Evolutionary conservation across 208 protist species (phyloP).

Genomic region (Herpetomonas muscarum): DNA sequence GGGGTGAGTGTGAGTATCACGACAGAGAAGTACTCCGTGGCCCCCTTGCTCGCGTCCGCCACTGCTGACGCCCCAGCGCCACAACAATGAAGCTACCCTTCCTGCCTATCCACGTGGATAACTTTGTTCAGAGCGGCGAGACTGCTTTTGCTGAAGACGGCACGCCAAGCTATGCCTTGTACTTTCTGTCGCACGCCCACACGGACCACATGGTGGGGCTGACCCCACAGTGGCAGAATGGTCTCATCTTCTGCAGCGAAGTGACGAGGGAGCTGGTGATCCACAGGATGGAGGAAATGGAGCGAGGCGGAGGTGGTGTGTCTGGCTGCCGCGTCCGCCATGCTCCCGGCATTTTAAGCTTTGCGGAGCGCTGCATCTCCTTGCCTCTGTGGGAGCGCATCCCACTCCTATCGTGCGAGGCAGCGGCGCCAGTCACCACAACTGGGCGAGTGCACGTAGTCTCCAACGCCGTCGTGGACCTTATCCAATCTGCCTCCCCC

Average conservation of each 20-base stretch:
- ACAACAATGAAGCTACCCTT: slow-evolving; percentile 41
- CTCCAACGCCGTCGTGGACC: no score
- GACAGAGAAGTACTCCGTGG: background rate
- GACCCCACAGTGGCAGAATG: slow-evolving; percentile 37
- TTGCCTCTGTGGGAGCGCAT: slow-evolving; percentile 38
- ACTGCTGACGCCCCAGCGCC: background rate
- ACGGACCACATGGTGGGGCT: slow-evolving; percentile 86
- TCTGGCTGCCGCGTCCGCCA: background rate
- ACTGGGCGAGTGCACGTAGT: no score
- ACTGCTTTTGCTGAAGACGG: background rate
- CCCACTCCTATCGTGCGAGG: slow-evolving; percentile 7
- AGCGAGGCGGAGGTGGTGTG: background rate
- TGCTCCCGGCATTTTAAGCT: background rate
- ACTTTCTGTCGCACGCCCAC: slow-evolving; percentile 85
- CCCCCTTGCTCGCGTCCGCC: background rate
- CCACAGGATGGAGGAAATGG: slow-evolving; percentile 26
- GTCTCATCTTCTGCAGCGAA: slow-evolving; percentile 50
- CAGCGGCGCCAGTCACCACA: background rate
- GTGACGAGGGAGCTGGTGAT: slow-evolving; percentile 56
- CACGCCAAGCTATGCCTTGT: slow-evolving; percentile 10
- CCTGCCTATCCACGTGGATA: slow-evolving; percentile 53
- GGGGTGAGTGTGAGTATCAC: no score
- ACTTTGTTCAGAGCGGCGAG: slow-evolving; percentile 18
- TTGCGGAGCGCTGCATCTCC: slow-evolving; percentile 19
- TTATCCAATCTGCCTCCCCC: no score